A percentile compares a stretch with the other conserved stretches of the same genome.
phyloP scores from a whole-genome alignment of 352 stramenopile species.

The Pythium insidiosum region DNA sequence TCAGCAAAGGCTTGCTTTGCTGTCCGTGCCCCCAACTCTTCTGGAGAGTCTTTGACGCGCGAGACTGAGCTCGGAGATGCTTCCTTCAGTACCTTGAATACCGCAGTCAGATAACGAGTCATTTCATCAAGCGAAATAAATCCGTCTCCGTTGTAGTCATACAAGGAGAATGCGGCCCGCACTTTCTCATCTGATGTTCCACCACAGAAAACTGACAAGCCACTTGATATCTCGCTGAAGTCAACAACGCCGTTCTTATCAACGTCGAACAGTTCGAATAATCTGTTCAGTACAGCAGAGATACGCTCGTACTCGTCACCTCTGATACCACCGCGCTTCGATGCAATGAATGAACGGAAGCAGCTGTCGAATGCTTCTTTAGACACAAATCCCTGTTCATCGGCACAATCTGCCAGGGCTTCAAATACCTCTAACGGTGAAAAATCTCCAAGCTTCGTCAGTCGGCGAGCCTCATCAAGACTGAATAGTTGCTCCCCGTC shows the following conservation, averaged over 20 bases:
- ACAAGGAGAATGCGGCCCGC: slow-evolving; percentile 66
- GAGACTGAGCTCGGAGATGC: slow-evolving; percentile 39
- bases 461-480: slow-evolving; percentile 48
- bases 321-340: slow-evolving; percentile 33
- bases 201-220: slow-evolving; percentile 81
- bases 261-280: slow-evolving; percentile 79
- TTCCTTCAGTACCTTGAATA: slow-evolving; percentile 81
- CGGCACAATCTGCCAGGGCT: slow-evolving; percentile 53
- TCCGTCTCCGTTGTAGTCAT: slow-evolving; percentile 81
- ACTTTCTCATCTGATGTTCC: slow-evolving; percentile 72
- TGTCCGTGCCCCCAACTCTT: slow-evolving; percentile 52
- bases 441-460: slow-evolving; percentile 63
- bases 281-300: slow-evolving; percentile 55
- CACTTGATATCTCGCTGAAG: slow-evolving; percentile 81
- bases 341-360: slow-evolving; percentile 65
- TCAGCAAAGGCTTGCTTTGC: slow-evolving; percentile 69
- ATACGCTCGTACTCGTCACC: slow-evolving; percentile 53
- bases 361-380: slow-evolving; percentile 67
- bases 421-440: slow-evolving; percentile 74
- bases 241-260: slow-evolving; percentile 83
- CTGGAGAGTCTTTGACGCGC: slow-evolving; percentile 40
- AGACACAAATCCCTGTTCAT: slow-evolving; percentile 65
- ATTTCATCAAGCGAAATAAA: slow-evolving; percentile 83
- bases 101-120: slow-evolving; percentile 72
- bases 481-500: slow-evolving; percentile 75